A percentile compares a stretch with the other conserved stretches of the same genome.
phyloP scores from a whole-genome alignment of 768 basidiomycete genomes.

The Suillus alpinus region DNA sequence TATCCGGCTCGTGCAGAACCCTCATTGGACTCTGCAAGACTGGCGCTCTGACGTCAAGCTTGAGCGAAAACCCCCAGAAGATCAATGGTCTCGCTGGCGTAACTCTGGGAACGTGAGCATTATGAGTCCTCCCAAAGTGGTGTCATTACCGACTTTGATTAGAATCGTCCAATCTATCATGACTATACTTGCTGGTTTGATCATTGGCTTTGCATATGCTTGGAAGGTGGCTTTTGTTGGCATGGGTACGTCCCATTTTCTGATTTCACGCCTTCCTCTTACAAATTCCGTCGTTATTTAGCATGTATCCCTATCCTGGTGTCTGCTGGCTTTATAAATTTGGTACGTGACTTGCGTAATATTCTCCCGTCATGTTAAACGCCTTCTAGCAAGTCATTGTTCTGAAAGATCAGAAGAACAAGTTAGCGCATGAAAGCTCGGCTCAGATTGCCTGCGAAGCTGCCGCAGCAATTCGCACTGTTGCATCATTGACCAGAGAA shows the following conservation, averaged over 20 bases:
- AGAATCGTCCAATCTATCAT: conserved; percentile 75
- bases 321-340: conserved; percentile 78
- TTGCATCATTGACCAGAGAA: conserved; percentile 85
- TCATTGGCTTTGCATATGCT: conserved; percentile 75
- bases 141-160: neutral
- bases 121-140: neutral
- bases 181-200: conserved; percentile 65
- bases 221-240: conserved; percentile 82
- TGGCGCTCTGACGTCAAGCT: conserved; percentile 72
- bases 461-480: conserved; percentile 85
- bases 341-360: conserved; percentile 42
- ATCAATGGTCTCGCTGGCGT: conserved; percentile 84
- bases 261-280: neutral
- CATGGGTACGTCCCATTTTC: conserved; percentile 48
- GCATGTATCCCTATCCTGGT: conserved; percentile 69
- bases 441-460: conserved; percentile 95
- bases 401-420: conserved; percentile 81
- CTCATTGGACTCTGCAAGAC: conserved; percentile 41
- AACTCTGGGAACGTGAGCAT: conserved; percentile 73
- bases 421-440: conserved; percentile 71
- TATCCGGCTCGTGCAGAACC: conserved; percentile 9
- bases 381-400: conserved; percentile 68
- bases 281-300: conserved; percentile 15
- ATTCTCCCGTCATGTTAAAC: neutral
- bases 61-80: conserved; percentile 88